Evolutionary conservation across 306 rosid genomes (phyloP), one percentile per base, ranked within the genome.

Genomic region (Cucumis cinereus): DNA sequence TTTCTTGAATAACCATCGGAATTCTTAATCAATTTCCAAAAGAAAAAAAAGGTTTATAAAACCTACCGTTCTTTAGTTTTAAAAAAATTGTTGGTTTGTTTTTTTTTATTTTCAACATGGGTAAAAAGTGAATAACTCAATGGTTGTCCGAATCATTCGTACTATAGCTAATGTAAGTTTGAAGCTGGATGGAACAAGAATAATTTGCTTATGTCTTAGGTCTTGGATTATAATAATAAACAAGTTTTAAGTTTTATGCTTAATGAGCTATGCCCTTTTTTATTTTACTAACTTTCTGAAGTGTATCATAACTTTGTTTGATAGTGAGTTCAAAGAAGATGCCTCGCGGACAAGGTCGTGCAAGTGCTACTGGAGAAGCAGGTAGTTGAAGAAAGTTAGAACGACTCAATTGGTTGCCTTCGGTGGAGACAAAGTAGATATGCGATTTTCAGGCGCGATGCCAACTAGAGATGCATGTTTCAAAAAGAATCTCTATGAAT

Each of bases 341-440:
- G 56, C 74, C 74, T 20, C 74, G 74, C 4, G 74, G 74, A 41
- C 35, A 68, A 68, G 74, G 74, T 23, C 74, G 74, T 62, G 70
- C 70, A 2, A 17, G 70, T 35, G 70, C 10, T 16, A 7, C 19
- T 15, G 70, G 70, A 20, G 36, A 62, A 33, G 22, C 45, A 33
- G 67, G 35, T 16, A 62, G 45, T 8, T 62, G 23, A 62, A 33
- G 70, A 1, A 33, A 35, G 41, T 33, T 30, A 61, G n/a, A 10
- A 24, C 36, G 40, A 60, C 45, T 15, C 43, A 35, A 2, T 11
- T 35, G 70, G 47, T 62, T 14, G 69, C 23, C 16, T 28, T 60
- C 13, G 68, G 22, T 14, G 10, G 5, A 2, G 35, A 30, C 35
- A 30, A 5, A 26, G 45, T 35, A 2, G 47, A 62, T 33, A 62